Evolutionary conservation across 2,329 filamentous ascomycete genomes (phyloP).

Genomic region (Aspergillus sp.): DNA sequence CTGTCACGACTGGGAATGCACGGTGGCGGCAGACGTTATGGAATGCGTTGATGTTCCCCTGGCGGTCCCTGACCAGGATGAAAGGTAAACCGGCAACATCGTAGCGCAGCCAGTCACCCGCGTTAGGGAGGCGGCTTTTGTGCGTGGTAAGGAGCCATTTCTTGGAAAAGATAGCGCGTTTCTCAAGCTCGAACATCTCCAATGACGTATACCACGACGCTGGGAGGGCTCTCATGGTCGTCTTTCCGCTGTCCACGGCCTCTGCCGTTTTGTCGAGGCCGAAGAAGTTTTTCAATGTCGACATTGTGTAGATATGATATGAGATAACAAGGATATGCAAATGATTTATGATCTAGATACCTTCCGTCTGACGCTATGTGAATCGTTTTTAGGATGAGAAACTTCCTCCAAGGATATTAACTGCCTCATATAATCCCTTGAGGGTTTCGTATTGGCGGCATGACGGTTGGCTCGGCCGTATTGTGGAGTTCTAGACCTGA

Average conservation of each 20-base stretch:
- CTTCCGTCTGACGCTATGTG: too few relatives aligned
- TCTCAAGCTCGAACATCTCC: conserved; percentile 54
- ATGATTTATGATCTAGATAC: too few relatives aligned
- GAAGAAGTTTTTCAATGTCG: conserved; percentile 33
- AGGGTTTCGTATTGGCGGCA: too few relatives aligned
- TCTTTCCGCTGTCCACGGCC: conserved; percentile 20
- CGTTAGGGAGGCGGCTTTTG: conserved; percentile 47
- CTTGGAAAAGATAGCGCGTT: conserved; percentile 57
- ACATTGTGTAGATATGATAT: background rate
- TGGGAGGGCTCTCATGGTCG: conserved; percentile 45
- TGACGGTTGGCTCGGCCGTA: too few relatives aligned
- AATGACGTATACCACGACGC: conserved; percentile 49
- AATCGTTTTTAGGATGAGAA: too few relatives aligned
- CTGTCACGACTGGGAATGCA: conserved; percentile 55
- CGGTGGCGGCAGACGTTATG: conserved; percentile 62
- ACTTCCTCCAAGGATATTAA: too few relatives aligned
- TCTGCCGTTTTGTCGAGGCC: conserved; percentile 25
- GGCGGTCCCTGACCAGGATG: conserved; percentile 50
- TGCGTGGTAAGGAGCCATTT: conserved; percentile 45
- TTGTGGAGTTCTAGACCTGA: too few relatives aligned
- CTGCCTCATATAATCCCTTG: too few relatives aligned
- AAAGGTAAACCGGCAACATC: conserved; percentile 58
- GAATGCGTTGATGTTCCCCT: conserved; percentile 55
- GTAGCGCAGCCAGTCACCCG: conserved; percentile 57
- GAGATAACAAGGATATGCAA: background rate